Percentiles rank a stretch among this genome's conserved stretches.
Evolutionary conservation across 169 alveolate species (phyloP).

Genomic region (Neospora caninum): DNA sequence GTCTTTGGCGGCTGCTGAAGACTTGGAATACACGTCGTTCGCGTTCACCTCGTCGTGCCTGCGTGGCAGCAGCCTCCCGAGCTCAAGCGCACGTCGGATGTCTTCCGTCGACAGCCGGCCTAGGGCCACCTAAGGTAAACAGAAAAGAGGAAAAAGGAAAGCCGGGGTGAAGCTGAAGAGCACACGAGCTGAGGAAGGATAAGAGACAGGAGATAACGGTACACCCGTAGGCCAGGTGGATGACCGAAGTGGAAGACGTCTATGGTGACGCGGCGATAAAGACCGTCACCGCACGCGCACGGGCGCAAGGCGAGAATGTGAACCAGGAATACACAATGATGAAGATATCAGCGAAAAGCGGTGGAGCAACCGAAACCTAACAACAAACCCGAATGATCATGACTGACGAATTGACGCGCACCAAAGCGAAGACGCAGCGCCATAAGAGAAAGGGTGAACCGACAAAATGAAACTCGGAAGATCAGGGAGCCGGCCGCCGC

Average conservation of each 20-base stretch:
- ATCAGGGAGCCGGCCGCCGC: too few relatives aligned
- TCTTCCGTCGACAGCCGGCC: neutral
- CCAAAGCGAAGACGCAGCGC: too few relatives aligned
- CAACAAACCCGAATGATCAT: too few relatives aligned
- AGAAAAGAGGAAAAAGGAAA: neutral
- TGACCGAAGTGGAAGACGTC: neutral
- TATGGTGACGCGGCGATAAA: neutral
- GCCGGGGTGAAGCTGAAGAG: neutral
- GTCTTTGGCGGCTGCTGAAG: neutral
- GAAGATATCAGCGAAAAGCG: too few relatives aligned
- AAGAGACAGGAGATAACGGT: neutral
- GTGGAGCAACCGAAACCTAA: too few relatives aligned
- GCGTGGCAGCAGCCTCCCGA: neutral
- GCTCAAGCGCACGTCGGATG: neutral
- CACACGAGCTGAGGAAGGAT: neutral
- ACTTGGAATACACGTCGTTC: neutral
- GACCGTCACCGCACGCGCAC: neutral
- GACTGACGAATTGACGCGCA: too few relatives aligned
- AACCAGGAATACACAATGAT: too few relatives aligned
- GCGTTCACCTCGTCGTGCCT: neutral
- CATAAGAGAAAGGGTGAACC: too few relatives aligned
- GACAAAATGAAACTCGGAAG: too few relatives aligned
- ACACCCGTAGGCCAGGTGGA: neutral
- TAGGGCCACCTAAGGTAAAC: neutral
- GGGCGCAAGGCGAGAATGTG: too few relatives aligned